Evolutionary conservation across 106 monocot species (phyloP).

Genomic region (Vanilla planifolia): DNA sequence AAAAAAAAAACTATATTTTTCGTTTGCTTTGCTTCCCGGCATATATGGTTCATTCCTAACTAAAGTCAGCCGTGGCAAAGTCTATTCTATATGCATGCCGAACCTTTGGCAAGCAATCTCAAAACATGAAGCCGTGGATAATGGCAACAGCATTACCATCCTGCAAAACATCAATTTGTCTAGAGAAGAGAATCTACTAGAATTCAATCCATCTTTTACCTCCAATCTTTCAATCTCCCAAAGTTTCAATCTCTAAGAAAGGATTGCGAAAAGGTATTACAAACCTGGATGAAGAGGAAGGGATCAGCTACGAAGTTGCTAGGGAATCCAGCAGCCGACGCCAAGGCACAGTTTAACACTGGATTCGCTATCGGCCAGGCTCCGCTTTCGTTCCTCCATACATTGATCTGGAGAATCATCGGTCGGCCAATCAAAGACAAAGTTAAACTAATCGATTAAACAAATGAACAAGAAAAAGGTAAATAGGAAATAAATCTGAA

Average conservation of each 20-base stretch:
- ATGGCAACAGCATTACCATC: no score
- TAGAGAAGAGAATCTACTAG: neutral
- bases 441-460: neutral
- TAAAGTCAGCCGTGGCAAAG: no score
- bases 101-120: no score
- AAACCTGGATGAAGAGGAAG: slow-evolving; percentile 71
- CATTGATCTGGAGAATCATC: slow-evolving; percentile 26
- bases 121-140: no score
- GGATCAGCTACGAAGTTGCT: slow-evolving; percentile 96
- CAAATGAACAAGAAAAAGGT: neutral
- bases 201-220: no score
- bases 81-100: no score
- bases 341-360: slow-evolving; percentile 63
- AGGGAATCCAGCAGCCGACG: slow-evolving; percentile 44
- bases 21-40: no score
- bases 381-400: slow-evolving; percentile 54
- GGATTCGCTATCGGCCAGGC: slow-evolving; percentile 96
- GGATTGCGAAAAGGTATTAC: neutral
- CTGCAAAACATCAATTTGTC: neutral
- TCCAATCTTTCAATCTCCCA: neutral
- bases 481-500: neutral
- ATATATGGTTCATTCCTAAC: no score
- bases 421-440: neutral
- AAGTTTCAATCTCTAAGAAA: neutral
- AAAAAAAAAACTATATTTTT: no score